A percentile compares a stretch with the other conserved stretches of the same genome.
Conservation (phyloP, 2,329 filamentous ascomycete genomes). For the Pseudogymnoascus sp. region DNA sequence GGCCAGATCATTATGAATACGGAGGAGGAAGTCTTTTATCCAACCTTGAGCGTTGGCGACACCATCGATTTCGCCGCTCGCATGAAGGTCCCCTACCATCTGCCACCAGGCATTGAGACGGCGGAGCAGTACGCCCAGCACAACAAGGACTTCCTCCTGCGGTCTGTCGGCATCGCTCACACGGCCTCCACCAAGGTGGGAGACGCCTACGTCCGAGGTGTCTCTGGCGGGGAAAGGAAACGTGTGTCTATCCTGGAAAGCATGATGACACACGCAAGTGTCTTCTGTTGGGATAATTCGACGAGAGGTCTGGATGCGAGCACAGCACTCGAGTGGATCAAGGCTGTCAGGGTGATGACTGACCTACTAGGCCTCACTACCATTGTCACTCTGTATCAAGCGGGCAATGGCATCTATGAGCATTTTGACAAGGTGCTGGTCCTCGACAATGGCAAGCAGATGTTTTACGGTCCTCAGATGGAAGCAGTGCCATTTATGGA, state of each 20-base stretch:
- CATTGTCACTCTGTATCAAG: conserved; percentile 62
- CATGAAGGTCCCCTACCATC: conserved; percentile 51
- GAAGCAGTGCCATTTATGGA: conserved; percentile 60
- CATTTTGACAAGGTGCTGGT: conserved; percentile 65
- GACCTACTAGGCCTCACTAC: conserved; percentile 53
- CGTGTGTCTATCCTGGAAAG: conserved; percentile 53
- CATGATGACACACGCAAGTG: conserved; percentile 26
- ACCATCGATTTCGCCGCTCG: conserved; percentile 49
- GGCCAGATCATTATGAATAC: conserved; percentile 52
- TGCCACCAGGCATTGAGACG: conserved; percentile 35
- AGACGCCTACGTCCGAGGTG: conserved; percentile 53
- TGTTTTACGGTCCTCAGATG: conserved; percentile 55
- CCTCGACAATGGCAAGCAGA: conserved; percentile 57
- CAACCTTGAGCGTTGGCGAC: conserved; percentile 42
- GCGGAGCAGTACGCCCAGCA: conserved; percentile 42
- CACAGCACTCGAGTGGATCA: conserved; percentile 54
- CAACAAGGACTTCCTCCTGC: conserved; percentile 40
- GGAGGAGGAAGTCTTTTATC: conserved; percentile 46
- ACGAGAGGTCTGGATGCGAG: conserved; percentile 60
- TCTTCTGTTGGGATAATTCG: conserved; percentile 62
- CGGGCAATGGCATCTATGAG: conserved; percentile 62
- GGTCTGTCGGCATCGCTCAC: conserved; percentile 40
- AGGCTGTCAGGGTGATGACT: conserved; percentile 54
- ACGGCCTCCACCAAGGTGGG: conserved; percentile 49
- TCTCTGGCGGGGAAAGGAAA: conserved; percentile 55